phyloP scores from a whole-genome alignment of 176 grass and related monocot species.

The Oropetium thomaeum region DNA sequence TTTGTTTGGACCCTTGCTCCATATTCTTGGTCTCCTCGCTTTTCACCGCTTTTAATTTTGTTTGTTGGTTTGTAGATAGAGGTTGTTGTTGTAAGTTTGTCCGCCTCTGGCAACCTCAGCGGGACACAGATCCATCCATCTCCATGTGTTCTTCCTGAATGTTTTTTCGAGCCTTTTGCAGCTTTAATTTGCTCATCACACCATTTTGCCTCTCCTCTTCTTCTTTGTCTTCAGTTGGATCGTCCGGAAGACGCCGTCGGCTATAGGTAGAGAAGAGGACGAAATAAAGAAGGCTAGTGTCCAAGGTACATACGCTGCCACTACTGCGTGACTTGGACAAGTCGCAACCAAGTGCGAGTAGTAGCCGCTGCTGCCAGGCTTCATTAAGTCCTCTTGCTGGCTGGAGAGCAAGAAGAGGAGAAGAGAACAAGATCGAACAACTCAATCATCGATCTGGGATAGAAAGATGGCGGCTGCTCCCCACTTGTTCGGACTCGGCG shows the following conservation, averaged over 20 bases:
- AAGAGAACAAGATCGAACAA: not conserved
- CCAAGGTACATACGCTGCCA: constrained; percentile 3
- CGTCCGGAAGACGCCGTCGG: not conserved
- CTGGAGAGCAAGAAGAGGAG: too few relatives aligned
- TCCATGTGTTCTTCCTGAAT: not conserved
- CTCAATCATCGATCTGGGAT: not conserved
- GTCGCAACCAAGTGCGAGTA: not conserved
- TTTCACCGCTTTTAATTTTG: not conserved
- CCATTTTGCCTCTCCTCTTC: not conserved
- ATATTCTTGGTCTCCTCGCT: not conserved
- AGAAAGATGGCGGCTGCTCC: constrained; percentile 28
- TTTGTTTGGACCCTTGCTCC: constrained; percentile 32
- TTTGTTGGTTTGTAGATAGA: constrained; percentile 26
- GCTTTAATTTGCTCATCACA: constrained; percentile 22
- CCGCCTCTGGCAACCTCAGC: not conserved
- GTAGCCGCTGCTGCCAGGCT: not conserved
- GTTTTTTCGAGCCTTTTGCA: not conserved
- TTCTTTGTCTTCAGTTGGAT: constrained; percentile 20
- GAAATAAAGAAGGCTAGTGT: constrained; percentile 11
- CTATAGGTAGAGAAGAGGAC: not conserved
- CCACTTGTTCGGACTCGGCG: constrained; percentile 36
- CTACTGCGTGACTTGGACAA: constrained; percentile 7
- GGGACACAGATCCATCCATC: constrained; percentile 25
- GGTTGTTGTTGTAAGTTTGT: not conserved
- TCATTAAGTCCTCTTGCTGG: too few relatives aligned